Percentiles rank a stretch among this genome's conserved stretches.
phyloP scores from a whole-genome alignment of 163 green algal genomes.

The Prototheca wickerhamii region DNA sequence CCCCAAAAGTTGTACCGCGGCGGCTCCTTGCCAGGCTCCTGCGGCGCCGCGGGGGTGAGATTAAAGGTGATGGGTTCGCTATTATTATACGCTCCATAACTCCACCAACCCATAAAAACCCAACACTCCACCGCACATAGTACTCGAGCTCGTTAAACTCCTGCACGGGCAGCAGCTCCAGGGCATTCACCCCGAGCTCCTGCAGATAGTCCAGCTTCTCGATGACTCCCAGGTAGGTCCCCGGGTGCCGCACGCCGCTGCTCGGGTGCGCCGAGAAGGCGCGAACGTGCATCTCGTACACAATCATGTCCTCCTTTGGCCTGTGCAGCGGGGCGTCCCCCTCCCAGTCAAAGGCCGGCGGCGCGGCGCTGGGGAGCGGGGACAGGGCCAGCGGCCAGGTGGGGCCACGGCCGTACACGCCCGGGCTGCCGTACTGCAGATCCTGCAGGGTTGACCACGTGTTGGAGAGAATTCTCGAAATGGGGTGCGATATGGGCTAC shows the following conservation, averaged over 20 bases:
- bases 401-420: slow-evolving; percentile 45
- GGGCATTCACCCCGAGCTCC: slow-evolving; percentile 78
- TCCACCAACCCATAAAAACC: too few species aligned
- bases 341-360: slow-evolving; percentile 79
- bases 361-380: slow-evolving; percentile 19
- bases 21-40: neutral
- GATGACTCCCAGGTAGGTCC: slow-evolving; percentile 78
- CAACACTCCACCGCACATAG: too few species aligned
- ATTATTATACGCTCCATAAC: too few species aligned
- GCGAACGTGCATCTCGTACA: slow-evolving; percentile 98
- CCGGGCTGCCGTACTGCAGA: slow-evolving; percentile 41
- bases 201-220: slow-evolving; percentile 89
- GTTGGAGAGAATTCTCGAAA: neutral
- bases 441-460: slow-evolving; percentile 24
- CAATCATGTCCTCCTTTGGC: slow-evolving; percentile 80
- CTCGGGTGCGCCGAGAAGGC: slow-evolving; percentile 62
- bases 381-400: slow-evolving; percentile 65
- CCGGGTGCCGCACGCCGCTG: slow-evolving; percentile 27
- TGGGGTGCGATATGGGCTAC: neutral
- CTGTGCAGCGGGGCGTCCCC: slow-evolving; percentile 73
- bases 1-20: slow-evolving; percentile 94
- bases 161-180: slow-evolving; percentile 95
- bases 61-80: neutral
- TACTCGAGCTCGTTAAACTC: slow-evolving; percentile 99
- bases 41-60: neutral